Conservation (phyloP, 805 yeast species). For the Monosporozyma aerobia region DNA sequence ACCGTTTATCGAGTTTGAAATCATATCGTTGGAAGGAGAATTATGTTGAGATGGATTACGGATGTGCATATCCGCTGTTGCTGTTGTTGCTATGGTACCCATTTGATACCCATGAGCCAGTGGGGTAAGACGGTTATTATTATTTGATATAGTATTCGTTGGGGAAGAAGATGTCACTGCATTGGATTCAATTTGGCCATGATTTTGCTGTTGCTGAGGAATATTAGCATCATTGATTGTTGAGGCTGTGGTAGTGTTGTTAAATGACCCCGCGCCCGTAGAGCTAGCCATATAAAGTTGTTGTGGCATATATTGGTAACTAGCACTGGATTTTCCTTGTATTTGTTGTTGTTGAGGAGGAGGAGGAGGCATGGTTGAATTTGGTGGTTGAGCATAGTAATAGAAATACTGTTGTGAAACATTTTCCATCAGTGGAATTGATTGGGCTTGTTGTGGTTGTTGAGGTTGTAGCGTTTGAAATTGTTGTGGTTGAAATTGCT, state of each 20-base stretch:
- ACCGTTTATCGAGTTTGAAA: not conserved
- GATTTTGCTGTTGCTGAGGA: not conserved
- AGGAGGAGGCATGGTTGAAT: not conserved
- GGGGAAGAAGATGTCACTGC: not conserved
- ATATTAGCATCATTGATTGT: not conserved
- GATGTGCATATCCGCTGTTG: not conserved
- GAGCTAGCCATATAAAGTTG: not conserved
- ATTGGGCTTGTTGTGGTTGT: slow-evolving; percentile 2
- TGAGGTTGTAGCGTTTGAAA: slow-evolving; percentile 2
- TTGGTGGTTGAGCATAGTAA: not conserved
- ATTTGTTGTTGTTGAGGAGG: not conserved
- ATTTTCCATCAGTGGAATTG: not conserved
- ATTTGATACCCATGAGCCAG: not conserved
- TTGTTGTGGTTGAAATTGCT: slow-evolving; percentile 3
- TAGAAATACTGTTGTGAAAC: not conserved
- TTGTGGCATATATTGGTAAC: not conserved
- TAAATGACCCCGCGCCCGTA: too few species aligned
- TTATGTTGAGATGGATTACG: not conserved
- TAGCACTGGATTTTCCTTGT: not conserved
- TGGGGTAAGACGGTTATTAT: not conserved
- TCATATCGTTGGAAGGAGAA: not conserved
- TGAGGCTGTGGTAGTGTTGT: not conserved
- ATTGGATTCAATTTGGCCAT: not conserved
- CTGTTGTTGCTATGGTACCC: not conserved
- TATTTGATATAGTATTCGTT: not conserved